Percentiles rank a stretch among this genome's conserved stretches.
These are phyloP conservation scores for Cordia subcordata DNA, from an alignment of 257 asterid genomes.

Conservation along the genomic window DNA sequence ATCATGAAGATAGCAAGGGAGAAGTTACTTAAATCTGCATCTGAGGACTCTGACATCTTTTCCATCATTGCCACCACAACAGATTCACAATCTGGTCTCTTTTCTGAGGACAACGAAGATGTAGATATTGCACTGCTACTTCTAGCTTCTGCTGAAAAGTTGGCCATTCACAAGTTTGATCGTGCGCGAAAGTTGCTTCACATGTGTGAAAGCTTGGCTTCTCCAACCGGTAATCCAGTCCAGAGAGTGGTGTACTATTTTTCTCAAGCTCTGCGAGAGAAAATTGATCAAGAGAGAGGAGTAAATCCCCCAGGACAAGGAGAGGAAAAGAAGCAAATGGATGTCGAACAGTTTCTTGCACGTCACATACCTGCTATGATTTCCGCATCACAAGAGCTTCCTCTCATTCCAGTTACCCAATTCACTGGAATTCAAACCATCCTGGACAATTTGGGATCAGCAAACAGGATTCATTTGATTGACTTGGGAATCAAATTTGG, in stretches of 20 bases:
- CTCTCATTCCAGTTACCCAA: slow-evolving; percentile 27
- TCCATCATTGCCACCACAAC: background rate
- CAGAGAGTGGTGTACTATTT: slow-evolving; percentile 24
- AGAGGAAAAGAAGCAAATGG: slow-evolving; percentile 9
- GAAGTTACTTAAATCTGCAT: background rate
- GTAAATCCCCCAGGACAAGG: background rate
- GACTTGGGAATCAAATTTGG: slow-evolving; percentile 32
- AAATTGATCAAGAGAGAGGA: slow-evolving; percentile 23
- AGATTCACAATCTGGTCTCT: slow-evolving; percentile 4
- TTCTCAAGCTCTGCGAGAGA: slow-evolving; percentile 32
- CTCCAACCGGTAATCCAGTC: slow-evolving; percentile 19
- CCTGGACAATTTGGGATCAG: slow-evolving; percentile 30
- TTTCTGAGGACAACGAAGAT: slow-evolving; percentile 15
- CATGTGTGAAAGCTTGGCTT: slow-evolving; percentile 17
- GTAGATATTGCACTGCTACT: slow-evolving; percentile 21
- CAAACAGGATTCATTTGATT: slow-evolving; percentile 34
- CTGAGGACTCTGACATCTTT: slow-evolving; percentile 6
- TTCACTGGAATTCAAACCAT: slow-evolving; percentile 36
- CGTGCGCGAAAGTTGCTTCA: slow-evolving; percentile 24
- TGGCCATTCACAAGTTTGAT: slow-evolving; percentile 22
- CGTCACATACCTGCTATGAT: slow-evolving; percentile 8
- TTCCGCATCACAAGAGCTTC: slow-evolving; percentile 10
- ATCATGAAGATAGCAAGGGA: slow-evolving; percentile 21
- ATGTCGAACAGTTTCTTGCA: slow-evolving; percentile 14
- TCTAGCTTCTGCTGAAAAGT: slow-evolving; percentile 22